Percentiles rank a stretch among this genome's conserved stretches.
phyloP scores from a whole-genome alignment of 1,284 basidiomycete species.

The Retiboletus flavoniger region DNA sequence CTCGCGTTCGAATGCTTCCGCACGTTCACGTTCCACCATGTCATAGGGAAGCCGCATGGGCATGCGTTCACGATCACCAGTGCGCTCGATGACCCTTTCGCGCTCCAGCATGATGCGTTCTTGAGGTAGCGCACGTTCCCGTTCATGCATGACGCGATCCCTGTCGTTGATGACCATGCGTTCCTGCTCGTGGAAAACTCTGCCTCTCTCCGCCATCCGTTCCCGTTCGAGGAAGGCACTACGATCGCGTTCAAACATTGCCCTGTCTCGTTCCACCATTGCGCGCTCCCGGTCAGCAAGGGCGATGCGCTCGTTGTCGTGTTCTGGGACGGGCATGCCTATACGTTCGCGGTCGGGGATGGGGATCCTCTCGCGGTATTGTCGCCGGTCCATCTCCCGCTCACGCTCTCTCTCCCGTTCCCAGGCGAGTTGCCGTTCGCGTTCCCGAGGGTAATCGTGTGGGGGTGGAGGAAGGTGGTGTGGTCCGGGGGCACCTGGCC shows the following conservation, averaged over 20 bases:
- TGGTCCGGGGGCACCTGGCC: constrained; percentile 25
- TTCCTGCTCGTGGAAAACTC: constrained; percentile 22
- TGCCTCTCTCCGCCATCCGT: constrained; percentile 25
- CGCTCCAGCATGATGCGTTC: constrained; percentile 25
- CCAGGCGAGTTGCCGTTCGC: constrained; percentile 29
- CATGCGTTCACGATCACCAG: constrained; percentile 25
- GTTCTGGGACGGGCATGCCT: constrained; percentile 21
- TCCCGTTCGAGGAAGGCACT: constrained; percentile 24
- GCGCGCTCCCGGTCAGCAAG: constrained; percentile 24
- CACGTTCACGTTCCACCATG: constrained; percentile 28
- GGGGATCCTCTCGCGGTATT: constrained; percentile 28
- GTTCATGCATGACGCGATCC: constrained; percentile 25
- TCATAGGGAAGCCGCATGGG: constrained; percentile 27
- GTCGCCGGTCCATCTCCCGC: constrained; percentile 30
- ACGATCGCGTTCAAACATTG: constrained; percentile 28
- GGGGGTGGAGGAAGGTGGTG: constrained; percentile 18
- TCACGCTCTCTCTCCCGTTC: constrained; percentile 33
- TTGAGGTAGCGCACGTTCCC: constrained; percentile 23
- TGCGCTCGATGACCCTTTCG: constrained; percentile 22
- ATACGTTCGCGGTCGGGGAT: constrained; percentile 28
- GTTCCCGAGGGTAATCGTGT: constrained; percentile 28
- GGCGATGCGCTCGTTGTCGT: constrained; percentile 20
- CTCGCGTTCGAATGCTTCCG: constrained; percentile 27
- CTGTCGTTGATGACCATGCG: constrained; percentile 23
- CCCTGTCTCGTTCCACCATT: constrained; percentile 27